Evolutionary conservation across 805 yeast species (phyloP), one percentile per base, ranked within the genome.

Genomic region (Cyberlindnera japonica): DNA sequence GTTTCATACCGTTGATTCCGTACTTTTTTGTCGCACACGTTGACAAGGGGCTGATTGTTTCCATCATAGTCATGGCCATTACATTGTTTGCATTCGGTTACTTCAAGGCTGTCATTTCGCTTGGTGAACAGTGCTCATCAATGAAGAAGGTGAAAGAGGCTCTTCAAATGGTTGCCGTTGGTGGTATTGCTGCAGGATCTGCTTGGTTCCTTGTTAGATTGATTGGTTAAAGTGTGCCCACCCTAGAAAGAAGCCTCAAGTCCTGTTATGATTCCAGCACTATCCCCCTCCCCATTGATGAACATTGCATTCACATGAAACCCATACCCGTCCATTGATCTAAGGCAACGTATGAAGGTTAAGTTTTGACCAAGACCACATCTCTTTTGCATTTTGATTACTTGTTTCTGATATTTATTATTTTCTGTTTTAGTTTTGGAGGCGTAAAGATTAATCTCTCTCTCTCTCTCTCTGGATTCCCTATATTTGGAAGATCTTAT

Each of bases 181-280:
- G 99, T 28, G 95, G 97, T n/a, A 68, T 84, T 23, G 98, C 99
- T 17, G 98, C 99, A 5, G 95, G 96, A 5, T 85, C 95, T 18
- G 99, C 99, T 10, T 91, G 96, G 95, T 78, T 77, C 33, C 75
- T 90, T 59, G 99, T 91, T 24, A 83, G 80, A 59, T 61, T 82
- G 48, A 79, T 91, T 45, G 96, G 81, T 47, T 67, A 33, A 44
- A 7, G 6, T n/a, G 21, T 4, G 19, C 11, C 14, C 12, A 5
- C 17, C 18, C 10, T 23, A 17, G 5, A 13, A 8, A 4, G 14
- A 14, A 11, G 22, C 19, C 11, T 25, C 12, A 21, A 23, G 16
- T n/a, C 13, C 12, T 14, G n/a, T 23, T 14, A 37, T 37, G 19
- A 23, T 17, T n/a, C 27, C 23, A 31, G 15, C 15, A 17, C 33